Percentiles rank a stretch among this genome's conserved stretches.
Evolutionary conservation across 768 basidiomycete species (phyloP).

Genomic region (Leccinum olivaceopallidum): DNA sequence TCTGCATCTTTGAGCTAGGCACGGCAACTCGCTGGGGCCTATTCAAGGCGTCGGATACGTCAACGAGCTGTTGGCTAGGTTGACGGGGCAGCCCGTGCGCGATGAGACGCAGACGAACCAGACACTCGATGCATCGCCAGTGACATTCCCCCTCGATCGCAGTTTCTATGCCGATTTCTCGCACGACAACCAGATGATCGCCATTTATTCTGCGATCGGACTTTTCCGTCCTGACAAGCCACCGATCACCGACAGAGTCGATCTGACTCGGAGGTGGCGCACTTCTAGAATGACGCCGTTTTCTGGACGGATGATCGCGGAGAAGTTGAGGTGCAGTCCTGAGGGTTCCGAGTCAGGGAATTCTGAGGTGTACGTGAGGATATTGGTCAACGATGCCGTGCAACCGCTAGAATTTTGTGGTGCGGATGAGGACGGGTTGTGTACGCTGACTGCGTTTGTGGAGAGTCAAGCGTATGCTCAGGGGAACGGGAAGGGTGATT

Average conservation of each 20-base stretch:
- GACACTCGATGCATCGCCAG: slow-evolving; percentile 64
- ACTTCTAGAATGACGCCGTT: slow-evolving; percentile 71
- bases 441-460: slow-evolving; percentile 64
- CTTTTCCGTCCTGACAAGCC: slow-evolving; percentile 41
- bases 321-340: slow-evolving; percentile 57
- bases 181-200: slow-evolving; percentile 85
- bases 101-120: slow-evolving; percentile 77
- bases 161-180: slow-evolving; percentile 79
- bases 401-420: slow-evolving; percentile 65
- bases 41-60: slow-evolving; percentile 86
- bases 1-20: slow-evolving; percentile 37
- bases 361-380: slow-evolving; percentile 53
- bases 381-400: slow-evolving; percentile 78
- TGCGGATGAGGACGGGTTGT: slow-evolving; percentile 55
- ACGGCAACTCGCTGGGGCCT: slow-evolving; percentile 67
- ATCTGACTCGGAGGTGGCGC: slow-evolving; percentile 47
- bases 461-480: slow-evolving; percentile 69
- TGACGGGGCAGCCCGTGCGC: slow-evolving; percentile 60
- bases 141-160: slow-evolving; percentile 73
- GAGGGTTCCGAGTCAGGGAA: not conserved
- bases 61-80: slow-evolving; percentile 85
- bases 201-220: slow-evolving; percentile 68
- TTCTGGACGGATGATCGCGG: slow-evolving; percentile 69
- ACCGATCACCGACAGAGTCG: slow-evolving; percentile 17
- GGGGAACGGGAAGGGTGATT: slow-evolving; percentile 70